Evolutionary conservation across 805 yeast species (phyloP), one percentile per base, ranked within the genome.

Genomic region (Lipomyces yamadae): DNA sequence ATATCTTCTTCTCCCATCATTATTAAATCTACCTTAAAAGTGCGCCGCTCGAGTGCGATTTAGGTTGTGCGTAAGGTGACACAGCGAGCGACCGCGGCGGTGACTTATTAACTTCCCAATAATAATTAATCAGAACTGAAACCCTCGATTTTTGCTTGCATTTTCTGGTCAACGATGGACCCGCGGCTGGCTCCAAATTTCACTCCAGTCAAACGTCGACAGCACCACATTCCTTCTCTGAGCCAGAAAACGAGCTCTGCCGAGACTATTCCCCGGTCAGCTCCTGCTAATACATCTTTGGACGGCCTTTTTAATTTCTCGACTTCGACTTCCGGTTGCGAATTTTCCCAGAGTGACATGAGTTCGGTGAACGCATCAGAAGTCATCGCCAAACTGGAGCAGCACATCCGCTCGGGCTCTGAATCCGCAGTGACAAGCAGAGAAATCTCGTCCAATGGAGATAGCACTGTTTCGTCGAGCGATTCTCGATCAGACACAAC

Each of bases 111-210:
- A 24, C 24, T 24, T 24, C 24, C 24, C 24, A 24, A 24, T 24
- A 24, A 24, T 24, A 24, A 24, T 24, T 24, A 24, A 24, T 24
- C 24, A 24, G 24, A 24, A 24, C 24, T 24, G 24, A 24, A 1
- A 24, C 24, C 18, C n/a, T 6, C 48, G 2, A n/a, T 15, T 42
- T 42, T 24, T 24, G 24, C 1, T 24, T 42, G 6, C 18, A 1
- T 1, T n/a, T 5, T 42, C 48, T 15, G 8, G 4, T 42, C 48
- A 15, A 42, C 30, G 11, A 66, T 66, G 69, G 69, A 66, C 61
- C 69, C 69, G 42, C 48, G 61, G 15, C 64, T 66, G 39, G 69
- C 69, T 8, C 67, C 69, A 34, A 56, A 66, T 54, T 66, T 66
- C 52, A 45, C 48, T 35, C 65, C 68, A 15, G 29, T 63, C 50